Evolutionary conservation across 371 early-diverging fungal genomes (phyloP), one percentile per base, ranked within the genome.

Genomic region (Apophysomyces variabilis): DNA sequence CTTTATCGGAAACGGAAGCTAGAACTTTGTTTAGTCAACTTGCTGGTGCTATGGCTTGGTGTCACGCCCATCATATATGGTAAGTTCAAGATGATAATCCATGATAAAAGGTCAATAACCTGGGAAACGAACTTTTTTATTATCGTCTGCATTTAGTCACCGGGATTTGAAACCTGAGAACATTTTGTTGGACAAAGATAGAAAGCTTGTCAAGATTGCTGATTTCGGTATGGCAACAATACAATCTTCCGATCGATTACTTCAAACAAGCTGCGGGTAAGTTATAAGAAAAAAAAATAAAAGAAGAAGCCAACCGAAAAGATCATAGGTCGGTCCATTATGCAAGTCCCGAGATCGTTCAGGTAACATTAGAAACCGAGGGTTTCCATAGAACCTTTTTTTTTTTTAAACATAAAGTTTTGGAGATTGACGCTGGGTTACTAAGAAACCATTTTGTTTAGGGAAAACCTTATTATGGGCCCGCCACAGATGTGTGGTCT

Each of bases 101-200:
- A 26, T 26, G 32, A 26, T 26, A 3, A 26, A 26, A 26, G 0
- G 3, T 26, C 32, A 26, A 26, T 26, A 26, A 26, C 32, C 32
- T 26, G 32, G 32, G 32, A 26, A 26, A 26, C 32, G 32, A 26
- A 26, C 32, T 0, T 3, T 3, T 26, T 26, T 26, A 26, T 26
- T 26, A 26, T 26, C 3, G 32, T 26, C 32, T 26, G 3, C 3
- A 26, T 57, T 18, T 66, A 94, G 96, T 67, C 98, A 99, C 75
- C 88, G 99, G 58, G 99, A 99, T 76, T 78, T 99, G 21, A 99
- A 99, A 73, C 96, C 96, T 75, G 92, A 90, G 67, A 99, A 99
- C 73, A 85, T 99, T 37, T 82, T 99, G 58, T 76, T 98, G n/a
- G 96, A 97, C 74, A 80, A 84, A 58, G 85, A 85, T 18, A 62